Evolutionary conservation across 2,329 filamentous ascomycete species (phyloP).

Genomic region (Didymella lethalis): DNA sequence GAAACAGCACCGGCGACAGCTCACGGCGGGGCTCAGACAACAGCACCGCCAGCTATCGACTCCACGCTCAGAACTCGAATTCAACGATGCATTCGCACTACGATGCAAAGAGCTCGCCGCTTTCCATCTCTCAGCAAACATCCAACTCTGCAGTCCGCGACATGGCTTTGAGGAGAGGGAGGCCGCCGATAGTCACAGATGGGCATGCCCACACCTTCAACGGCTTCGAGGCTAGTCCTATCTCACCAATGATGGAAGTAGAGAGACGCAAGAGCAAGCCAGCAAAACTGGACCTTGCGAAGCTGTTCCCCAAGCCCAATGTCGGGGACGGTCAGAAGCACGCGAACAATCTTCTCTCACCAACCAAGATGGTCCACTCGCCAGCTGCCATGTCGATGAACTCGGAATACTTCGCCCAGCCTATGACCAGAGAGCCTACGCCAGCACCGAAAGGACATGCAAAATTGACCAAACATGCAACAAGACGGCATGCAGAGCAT

Average conservation of each 20-base stretch:
- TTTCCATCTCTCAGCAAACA: constrained; percentile 55
- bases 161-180: constrained; percentile 53
- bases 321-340: constrained; percentile 27
- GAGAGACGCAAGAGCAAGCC: constrained; percentile 48
- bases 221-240: constrained; percentile 27
- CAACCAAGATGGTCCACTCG: constrained; percentile 52
- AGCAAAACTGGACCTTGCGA: constrained; percentile 52
- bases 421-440: constrained; percentile 44
- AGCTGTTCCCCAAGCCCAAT: constrained; percentile 52
- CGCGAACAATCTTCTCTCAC: constrained; percentile 45
- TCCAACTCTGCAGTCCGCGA: constrained; percentile 56
- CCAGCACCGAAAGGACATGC: constrained; percentile 29
- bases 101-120: constrained; percentile 52
- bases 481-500: constrained; percentile 28
- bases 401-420: constrained; percentile 49
- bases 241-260: constrained; percentile 33
- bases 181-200: constrained; percentile 35
- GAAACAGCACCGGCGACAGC: constrained; percentile 31
- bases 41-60: constrained; percentile 39
- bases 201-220: constrained; percentile 22
- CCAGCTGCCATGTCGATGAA: constrained; percentile 50
- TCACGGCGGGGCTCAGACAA: constrained; percentile 39
- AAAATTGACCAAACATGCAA: constrained; percentile 38
- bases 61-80: constrained; percentile 47
- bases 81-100: constrained; percentile 55